Evolutionary conservation across 169 alveolate genomes (phyloP).

Genomic region (Eimeria acervulina): DNA sequence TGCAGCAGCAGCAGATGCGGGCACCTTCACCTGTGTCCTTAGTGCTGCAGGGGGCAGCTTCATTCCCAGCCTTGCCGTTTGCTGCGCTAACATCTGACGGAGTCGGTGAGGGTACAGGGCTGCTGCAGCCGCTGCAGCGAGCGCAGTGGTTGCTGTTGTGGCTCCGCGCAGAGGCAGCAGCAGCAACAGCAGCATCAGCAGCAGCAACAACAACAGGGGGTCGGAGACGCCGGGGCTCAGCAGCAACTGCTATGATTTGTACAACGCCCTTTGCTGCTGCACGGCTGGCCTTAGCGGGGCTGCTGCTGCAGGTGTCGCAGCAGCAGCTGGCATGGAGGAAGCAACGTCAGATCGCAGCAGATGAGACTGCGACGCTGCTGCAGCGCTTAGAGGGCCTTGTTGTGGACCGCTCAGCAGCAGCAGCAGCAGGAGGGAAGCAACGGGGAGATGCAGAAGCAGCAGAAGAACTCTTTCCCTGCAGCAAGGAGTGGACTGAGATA

Average conservation of each 20-base stretch:
- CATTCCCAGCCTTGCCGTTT: conserved; percentile 68
- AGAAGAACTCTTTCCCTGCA: conserved; percentile 63
- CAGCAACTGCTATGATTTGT: background rate
- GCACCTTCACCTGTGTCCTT: background rate
- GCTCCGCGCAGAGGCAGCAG: conserved; percentile 72
- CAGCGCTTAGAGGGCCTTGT: conserved; percentile 74
- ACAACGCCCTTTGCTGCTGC: conserved; percentile 46
- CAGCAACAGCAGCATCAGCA: conserved; percentile 58
- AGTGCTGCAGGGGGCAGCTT: background rate
- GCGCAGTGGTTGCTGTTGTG: conserved; percentile 70
- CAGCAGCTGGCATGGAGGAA: conserved; percentile 60
- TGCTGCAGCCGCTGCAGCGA: conserved; percentile 59
- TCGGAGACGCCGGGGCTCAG: conserved; percentile 17
- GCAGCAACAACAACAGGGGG: background rate
- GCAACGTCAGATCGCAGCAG: conserved; percentile 65
- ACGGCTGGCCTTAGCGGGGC: conserved; percentile 25
- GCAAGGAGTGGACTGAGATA: background rate
- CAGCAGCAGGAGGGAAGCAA: conserved; percentile 6
- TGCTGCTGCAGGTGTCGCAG: conserved; percentile 66
- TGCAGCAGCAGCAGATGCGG: background rate
- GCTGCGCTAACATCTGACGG: background rate
- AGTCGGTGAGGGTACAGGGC: conserved; percentile 21
- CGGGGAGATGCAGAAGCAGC: conserved; percentile 52
- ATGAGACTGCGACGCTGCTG: conserved; percentile 62
- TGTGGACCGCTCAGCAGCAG: conserved; percentile 43